Evolutionary conservation across 176 grass and related monocot genomes (phyloP), one percentile per base, ranked within the genome.

Genomic region (Leersia perrieri): DNA sequence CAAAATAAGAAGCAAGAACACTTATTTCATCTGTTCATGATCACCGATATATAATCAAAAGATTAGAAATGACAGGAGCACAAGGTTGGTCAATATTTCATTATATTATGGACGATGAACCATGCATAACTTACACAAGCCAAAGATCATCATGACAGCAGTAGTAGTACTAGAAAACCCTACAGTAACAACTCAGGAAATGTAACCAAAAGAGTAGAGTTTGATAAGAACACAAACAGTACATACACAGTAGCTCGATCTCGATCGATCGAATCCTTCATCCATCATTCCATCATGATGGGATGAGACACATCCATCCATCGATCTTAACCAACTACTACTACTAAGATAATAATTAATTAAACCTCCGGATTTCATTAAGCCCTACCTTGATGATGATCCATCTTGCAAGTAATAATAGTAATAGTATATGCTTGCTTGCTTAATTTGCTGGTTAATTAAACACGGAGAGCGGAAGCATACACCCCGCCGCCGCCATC

Each of bases 391-490:
- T 20, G 75, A 53, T 53, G n/a, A n/a, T n/a, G n/a, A n/a, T n/a
- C n/a, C n/a, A n/a, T n/a, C n/a, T n/a, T n/a, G n/a, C n/a, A n/a
- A n/a, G n/a, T n/a, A n/a, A n/a, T n/a, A n/a, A n/a, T n/a, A n/a
- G n/a, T n/a, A n/a, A n/a, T n/a, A n/a, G n/a, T n/a, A n/a, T n/a
- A n/a, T n/a, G n/a, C n/a, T n/a, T n/a, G n/a, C 41, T 55, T 34
- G 77, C 62, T 68, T n/a, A n/a, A 28, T 42, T 32, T 32, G 44
- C 27, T 35, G 27, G 35, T 79, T 86, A 86, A 73, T 90, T 86
- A 42, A 90, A 90, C 60, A 90, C 88, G 74, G 88, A 90, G 11
- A 90, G 78, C 39, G 88, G 88, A 45, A 90, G 88, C 83, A 86
- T 47, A 83, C 88, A 86, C 31, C 88, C 88, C 4, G 83, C 83